These are phyloP conservation scores for Rhodomyrtus psidioides DNA, from an alignment of 441 rosid species.

Conservation along the genomic window DNA sequence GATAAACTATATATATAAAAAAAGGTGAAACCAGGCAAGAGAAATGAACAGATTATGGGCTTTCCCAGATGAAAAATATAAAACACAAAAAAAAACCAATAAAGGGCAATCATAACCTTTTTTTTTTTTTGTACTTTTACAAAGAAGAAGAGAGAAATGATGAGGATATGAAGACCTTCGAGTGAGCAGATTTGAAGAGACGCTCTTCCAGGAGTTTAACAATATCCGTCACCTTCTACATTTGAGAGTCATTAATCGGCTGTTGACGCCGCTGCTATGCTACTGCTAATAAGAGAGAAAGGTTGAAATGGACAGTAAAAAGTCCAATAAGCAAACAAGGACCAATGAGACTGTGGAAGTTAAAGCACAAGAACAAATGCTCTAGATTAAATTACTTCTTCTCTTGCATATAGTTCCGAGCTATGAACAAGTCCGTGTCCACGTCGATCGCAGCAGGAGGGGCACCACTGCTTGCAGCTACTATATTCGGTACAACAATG, in stretches of 20 bases:
- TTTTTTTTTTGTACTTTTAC: not conserved
- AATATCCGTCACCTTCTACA: conserved; percentile 49
- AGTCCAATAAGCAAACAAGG: not conserved
- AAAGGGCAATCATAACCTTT: not conserved
- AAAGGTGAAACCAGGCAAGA: not conserved
- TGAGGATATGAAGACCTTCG: conserved; percentile 38
- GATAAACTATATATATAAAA: not conserved
- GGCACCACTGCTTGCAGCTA: conserved; percentile 17
- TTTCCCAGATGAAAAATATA: not conserved
- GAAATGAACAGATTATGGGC: not conserved
- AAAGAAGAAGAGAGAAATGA: not conserved
- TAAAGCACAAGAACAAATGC: not conserved
- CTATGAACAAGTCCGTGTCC: conserved; percentile 40
- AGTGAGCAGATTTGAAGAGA: conserved; percentile 58
- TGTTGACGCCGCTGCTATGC: conserved; percentile 35
- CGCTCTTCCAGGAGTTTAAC: conserved; percentile 94
- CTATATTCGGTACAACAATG: conserved; percentile 43
- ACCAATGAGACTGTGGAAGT: not conserved
- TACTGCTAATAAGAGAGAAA: conserved; percentile 16
- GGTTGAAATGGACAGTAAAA: conserved; percentile 28
- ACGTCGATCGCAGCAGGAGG: conserved; percentile 1
- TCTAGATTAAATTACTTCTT: conserved; percentile 44
- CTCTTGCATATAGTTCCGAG: conserved; percentile 37
- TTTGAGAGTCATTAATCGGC: conserved; percentile 41
- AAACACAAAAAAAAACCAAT: not conserved